Evolutionary conservation across 2,329 filamentous ascomycete species (phyloP), one percentile per base, ranked within the genome.

Genomic region (Endoconidiophora polonica): DNA sequence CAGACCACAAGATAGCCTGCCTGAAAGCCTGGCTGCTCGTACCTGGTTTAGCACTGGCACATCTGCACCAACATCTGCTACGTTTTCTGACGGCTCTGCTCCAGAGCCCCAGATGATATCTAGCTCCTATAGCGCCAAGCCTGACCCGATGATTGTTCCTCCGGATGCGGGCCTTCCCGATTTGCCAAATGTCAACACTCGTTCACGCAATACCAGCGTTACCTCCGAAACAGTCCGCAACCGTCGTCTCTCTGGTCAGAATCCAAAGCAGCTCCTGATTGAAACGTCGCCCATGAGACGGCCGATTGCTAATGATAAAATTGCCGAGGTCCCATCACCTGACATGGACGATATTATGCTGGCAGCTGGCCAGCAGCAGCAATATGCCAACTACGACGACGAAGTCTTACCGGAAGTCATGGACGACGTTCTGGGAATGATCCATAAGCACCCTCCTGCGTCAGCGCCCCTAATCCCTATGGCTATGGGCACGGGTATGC

Each of bases 201-300:
- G 37, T 4, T 50, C 52, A 5, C 52, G 52, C 23, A 39, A 39
- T n/a, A 29, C 33, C 22, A 50, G 52, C 37, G 20, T 37, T 2
- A 40, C 24, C 9, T 50, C 52, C 14, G 65, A 65, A 57, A 71
- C 78, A 39, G 83, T 93, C 47, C 76, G 85, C 48, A 85, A 74
- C 57, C 76, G 88, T 54, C 76, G 88, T 54, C 67, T 94, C 29
- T 94, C 88, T 3, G 84, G 83, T 5, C 81, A 86, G 57, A 86
- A 85, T 58, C 68, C 76, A 12, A 88, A 84, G 61, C 83, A 88
- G 59, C 69, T 96, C 46, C 94, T 87, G 65, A 95, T 96, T 50
- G 86, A 95, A 63, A 95, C 87, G 14, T 6, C 46, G 43, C 29
- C 48, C 9, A 0, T 50, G 24, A 36, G 48, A 22, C 51, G 38